These are phyloP conservation scores for Heritiera littoralis DNA, from an alignment of 345 rosid genomes.

Conservation along the genomic window DNA sequence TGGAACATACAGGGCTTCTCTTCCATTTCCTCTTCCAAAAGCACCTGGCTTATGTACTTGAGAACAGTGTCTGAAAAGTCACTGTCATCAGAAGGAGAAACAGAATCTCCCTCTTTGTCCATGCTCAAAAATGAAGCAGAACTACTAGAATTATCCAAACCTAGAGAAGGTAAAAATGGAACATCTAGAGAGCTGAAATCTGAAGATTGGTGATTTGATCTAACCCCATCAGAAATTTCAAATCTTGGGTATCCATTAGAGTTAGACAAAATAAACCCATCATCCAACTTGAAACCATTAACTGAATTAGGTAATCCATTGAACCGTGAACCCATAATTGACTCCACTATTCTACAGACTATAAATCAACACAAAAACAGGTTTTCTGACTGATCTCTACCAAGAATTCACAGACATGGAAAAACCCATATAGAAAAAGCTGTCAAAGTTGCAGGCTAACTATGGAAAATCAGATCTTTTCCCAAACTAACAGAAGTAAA, in stretches of 20 bases:
- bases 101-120: slow-evolving; percentile 35
- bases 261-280: slow-evolving; percentile 34
- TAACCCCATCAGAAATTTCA: slow-evolving; percentile 35
- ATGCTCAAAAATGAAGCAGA: slow-evolving; percentile 2
- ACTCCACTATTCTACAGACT: background rate
- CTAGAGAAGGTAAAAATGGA: slow-evolving; percentile 16
- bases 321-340: slow-evolving; percentile 29
- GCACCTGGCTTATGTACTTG: slow-evolving; percentile 61
- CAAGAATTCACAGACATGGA: background rate
- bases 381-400: background rate
- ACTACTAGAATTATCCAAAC: slow-evolving; percentile 19
- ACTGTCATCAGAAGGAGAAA: slow-evolving; percentile 46
- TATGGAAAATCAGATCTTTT: background rate
- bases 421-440: background rate
- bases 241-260: slow-evolving; percentile 30
- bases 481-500: background rate
- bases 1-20: slow-evolving; percentile 49
- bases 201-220: slow-evolving; percentile 34
- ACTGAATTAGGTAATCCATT: slow-evolving; percentile 25
- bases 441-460: slow-evolving; percentile 2
- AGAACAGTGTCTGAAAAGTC: slow-evolving; percentile 53
- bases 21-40: slow-evolving; percentile 72
- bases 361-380: slow-evolving; percentile 6
- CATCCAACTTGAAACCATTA: slow-evolving; percentile 30
- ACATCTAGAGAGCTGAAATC: slow-evolving; percentile 31